phyloP scores from a whole-genome alignment of 2,329 filamentous ascomycete species.

The Phoma sp. region DNA sequence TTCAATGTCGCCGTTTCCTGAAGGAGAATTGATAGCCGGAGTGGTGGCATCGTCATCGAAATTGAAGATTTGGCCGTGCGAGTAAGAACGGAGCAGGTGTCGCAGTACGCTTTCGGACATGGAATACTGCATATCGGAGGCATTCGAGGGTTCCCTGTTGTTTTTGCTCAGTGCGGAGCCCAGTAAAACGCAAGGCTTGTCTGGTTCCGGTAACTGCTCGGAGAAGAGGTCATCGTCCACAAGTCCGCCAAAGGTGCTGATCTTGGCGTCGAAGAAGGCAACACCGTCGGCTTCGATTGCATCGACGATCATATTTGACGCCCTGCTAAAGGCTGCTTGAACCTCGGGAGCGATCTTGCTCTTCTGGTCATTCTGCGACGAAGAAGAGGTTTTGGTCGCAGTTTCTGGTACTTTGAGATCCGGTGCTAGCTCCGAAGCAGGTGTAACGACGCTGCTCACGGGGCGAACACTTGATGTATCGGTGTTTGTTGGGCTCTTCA shows the following conservation, averaged over 20 bases:
- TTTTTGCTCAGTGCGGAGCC: constrained; percentile 37
- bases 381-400: constrained; percentile 30
- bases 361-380: constrained; percentile 30
- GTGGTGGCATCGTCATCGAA: constrained; percentile 38
- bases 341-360: constrained; percentile 41
- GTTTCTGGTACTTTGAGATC: constrained; percentile 27
- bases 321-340: constrained; percentile 43
- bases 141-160: constrained; percentile 13
- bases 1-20: constrained; percentile 26
- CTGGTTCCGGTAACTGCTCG: constrained; percentile 40
- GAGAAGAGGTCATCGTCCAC: constrained; percentile 46
- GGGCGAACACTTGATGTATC: constrained; percentile 29
- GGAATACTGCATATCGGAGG: constrained; percentile 25
- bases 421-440: constrained; percentile 31
- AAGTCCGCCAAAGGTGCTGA: constrained; percentile 48
- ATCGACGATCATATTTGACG: constrained; percentile 50
- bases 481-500: constrained; percentile 24
- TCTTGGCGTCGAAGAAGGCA: constrained; percentile 49
- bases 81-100: constrained; percentile 44
- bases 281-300: constrained; percentile 48
- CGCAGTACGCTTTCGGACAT: constrained; percentile 45
- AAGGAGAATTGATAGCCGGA: constrained; percentile 27
- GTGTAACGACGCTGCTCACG: constrained; percentile 28
- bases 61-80: constrained; percentile 50
- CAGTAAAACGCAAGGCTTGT: constrained; percentile 44